These are phyloP conservation scores for Debaryomyces singareniensis DNA, from an alignment of 1,139 yeast species.

Conservation along the genomic window DNA sequence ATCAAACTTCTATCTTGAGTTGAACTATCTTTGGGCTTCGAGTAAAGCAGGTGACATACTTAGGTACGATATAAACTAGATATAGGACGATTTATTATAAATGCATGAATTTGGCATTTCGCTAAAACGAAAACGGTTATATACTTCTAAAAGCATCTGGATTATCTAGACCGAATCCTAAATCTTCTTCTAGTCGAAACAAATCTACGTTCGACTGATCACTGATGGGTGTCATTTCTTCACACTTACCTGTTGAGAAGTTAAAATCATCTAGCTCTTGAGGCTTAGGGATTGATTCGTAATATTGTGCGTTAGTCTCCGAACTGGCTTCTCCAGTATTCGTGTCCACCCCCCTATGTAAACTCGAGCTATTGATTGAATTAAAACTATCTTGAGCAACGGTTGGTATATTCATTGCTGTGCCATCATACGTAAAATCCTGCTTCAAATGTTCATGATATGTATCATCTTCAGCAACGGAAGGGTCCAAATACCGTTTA, in stretches of 20 bases:
- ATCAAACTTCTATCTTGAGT: constrained; percentile 35
- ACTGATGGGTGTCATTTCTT: constrained; percentile 5
- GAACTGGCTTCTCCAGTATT: constrained; percentile 17
- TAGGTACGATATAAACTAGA: constrained; percentile 13
- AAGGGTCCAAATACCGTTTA: too few relatives aligned
- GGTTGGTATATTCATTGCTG: background rate
- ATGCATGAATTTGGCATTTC: background rate
- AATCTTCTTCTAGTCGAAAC: constrained; percentile 39
- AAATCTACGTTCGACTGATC: constrained; percentile 15
- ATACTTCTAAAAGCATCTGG: constrained; percentile 17
- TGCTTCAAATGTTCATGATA: background rate
- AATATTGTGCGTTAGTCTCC: constrained; percentile 21
- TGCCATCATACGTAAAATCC: background rate
- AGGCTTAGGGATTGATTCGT: constrained; percentile 39
- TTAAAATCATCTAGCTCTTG: constrained; percentile 41
- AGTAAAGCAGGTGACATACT: constrained; percentile 49
- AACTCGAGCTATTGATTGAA: too few relatives aligned
- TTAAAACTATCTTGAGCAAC: too few relatives aligned
- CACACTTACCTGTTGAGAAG: constrained; percentile 13
- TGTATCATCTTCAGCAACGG: too few relatives aligned
- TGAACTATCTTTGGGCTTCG: constrained; percentile 42
- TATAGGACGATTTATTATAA: background rate
- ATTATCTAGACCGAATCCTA: constrained; percentile 43
- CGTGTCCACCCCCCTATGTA: constrained; percentile 27
- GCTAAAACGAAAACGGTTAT: constrained; percentile 3